Base-by-base conservation (phyloP, 495 filamentous ascomycete genomes). In the Aspergillus taichungensis region DNA sequence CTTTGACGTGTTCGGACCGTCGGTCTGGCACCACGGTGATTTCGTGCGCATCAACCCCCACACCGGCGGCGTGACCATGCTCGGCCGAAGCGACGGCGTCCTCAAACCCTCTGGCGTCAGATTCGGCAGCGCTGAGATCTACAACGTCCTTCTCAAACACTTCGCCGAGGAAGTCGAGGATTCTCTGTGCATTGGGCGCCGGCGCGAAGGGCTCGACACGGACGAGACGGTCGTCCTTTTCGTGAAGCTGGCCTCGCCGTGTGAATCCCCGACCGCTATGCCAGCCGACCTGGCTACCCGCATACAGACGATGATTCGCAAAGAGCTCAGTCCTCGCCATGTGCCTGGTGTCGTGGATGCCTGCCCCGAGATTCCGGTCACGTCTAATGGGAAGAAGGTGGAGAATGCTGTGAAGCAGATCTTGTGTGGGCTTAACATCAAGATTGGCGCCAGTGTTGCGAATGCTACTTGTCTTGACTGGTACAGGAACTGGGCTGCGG, bases 341-440 rank as follows among this genome's bases (percentile, higher is more conserved):
- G 86, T 95, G 6, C 89, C 89, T 5, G 82, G 78, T 0, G 65
- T 89, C n/a, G 71, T 94, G 35, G 86, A 87, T 48, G 79, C 82
- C 56, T 85, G 82, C 42, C 76, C 74, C 0, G 87, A 91, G 38
- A 88, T 96, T 37, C 89, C 89, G 1, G 80, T 88, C 53, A 96
- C 89, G 28, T 82, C 79, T 0, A 95, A 95, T 56, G 89, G 90
- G 34, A 95, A 95, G 71, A 95, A 95, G 69, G 87, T 95, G 33
- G 89, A 95, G 58, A 85, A 90, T 30, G 85, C 87, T 3, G 88
- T 94, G 24, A 95, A 95, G 68, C 88, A 94, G 69, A 95, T 95
- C 34, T 60, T 95, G n/a, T 90, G 83, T 30, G 89, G 89, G 6
- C 73, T 86, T 56, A 79, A 85, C 42, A 82, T 94, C 43, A 89